phyloP scores from a whole-genome alignment of 2,329 filamentous ascomycete genomes.

The Phialocephala sp. region DNA sequence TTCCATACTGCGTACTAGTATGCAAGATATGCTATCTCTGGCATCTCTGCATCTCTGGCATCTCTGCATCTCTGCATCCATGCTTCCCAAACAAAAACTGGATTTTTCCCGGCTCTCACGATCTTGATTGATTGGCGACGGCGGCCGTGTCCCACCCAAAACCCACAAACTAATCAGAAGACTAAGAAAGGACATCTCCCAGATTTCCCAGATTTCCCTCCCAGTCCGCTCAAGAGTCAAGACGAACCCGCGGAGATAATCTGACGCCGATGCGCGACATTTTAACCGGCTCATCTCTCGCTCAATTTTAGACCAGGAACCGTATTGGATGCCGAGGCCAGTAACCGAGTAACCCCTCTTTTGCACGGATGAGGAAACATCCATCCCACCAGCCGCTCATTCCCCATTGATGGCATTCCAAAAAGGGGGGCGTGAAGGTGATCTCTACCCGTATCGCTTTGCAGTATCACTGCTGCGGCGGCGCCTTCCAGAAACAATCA shows the following conservation, averaged over 20 bases:
- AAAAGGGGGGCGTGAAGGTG: background rate
- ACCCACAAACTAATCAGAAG: constrained; percentile 2
- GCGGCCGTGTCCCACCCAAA: constrained; percentile 1
- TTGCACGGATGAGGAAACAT: background rate
- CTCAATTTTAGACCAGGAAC: constrained; percentile 3
- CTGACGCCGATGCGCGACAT: constrained; percentile 10
- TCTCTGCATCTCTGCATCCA: background rate
- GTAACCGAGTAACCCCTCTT: background rate
- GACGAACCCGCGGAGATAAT: constrained; percentile 9
- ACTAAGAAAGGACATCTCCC: background rate
- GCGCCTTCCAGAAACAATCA: background rate
- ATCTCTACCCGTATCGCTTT: background rate
- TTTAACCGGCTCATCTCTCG: constrained; percentile 8
- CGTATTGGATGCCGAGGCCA: background rate
- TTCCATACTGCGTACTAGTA: no score
- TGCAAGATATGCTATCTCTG: constrained; percentile 7
- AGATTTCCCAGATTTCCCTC: background rate
- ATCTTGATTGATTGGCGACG: background rate
- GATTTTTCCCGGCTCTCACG: background rate
- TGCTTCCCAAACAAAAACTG: background rate
- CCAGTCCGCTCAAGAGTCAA: background rate
- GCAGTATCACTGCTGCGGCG: background rate
- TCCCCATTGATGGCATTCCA: background rate
- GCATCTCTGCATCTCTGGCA: background rate
- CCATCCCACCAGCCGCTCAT: background rate